Base-by-base conservation (phyloP, 1,284 basidiomycete genomes). In the Sphaerobolus stellatus region DNA sequence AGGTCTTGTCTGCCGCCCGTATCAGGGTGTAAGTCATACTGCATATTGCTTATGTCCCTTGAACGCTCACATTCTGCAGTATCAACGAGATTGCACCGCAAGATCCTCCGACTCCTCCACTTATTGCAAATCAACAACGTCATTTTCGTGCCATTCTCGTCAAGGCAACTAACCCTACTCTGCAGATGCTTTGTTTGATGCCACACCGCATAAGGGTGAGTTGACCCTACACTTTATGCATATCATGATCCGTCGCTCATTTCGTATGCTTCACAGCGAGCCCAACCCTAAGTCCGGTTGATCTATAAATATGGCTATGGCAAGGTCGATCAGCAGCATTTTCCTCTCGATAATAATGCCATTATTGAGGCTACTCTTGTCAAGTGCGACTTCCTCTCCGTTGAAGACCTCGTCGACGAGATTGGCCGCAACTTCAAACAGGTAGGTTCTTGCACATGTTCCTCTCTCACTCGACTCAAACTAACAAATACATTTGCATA, bases 381-480 rank as follows among this genome's bases (percentile, higher is more conserved):
- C 76, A 90, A 98, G 76, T 91, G 84, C 78, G 92, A 96, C 72
- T 97, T 99, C 75, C 88, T 99, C 73, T 98, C 90, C 66, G 86
- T 98, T 58, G 96, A 99, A 76, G 97, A 99, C 76, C 86, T 99
- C 64, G 90, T 99, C 52, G 95, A 98, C 81, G 96, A 99, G 79
- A 96, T 99, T 61, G 97, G 96, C 68, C 96, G 97, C 69, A 94
- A 98, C 84, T 99, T 99, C 84, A 98, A 98, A 82, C 93, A 96
- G 81, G 90, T 85, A 24, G 18, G 3, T 22, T 20, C 7, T 24
- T 48, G 46, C 2, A 25, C 56, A 24, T 25, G 24, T n/a, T n/a
- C n/a, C n/a, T 41, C 11, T 25, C 16, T 9, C 36, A 56, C n/a
- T 50, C 27, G n/a, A 51, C 31, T 13, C 43, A 31, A 29, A 44